Percentiles rank a stretch among this genome's conserved stretches.
These are phyloP conservation scores for Eucalyptus cloeziana DNA, from an alignment of 345 rosid species.

Conservation along the genomic window DNA sequence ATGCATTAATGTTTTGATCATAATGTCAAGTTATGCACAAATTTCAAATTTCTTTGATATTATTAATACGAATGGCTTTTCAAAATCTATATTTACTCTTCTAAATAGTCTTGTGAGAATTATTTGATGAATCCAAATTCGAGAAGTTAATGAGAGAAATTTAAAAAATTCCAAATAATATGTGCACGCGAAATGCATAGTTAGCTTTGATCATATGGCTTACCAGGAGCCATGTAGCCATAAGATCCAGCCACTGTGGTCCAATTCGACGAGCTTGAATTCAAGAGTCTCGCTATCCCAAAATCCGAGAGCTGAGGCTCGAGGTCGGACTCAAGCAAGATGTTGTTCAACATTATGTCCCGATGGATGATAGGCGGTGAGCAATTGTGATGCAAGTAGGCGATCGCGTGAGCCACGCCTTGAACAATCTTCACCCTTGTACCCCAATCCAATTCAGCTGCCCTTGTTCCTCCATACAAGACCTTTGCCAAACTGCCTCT, in stretches of 20 bases:
- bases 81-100: too few species aligned
- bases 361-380: conserved; percentile 46
- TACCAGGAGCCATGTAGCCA: conserved; percentile 83
- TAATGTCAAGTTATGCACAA: too few species aligned
- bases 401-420: conserved; percentile 47
- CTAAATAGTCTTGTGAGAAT: not conserved
- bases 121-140: not conserved
- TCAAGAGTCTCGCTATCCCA: conserved; percentile 52
- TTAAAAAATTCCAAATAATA: not conserved
- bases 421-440: not conserved
- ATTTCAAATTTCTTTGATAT: too few species aligned
- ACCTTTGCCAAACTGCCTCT: conserved; percentile 40
- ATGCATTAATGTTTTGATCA: too few species aligned
- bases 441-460: conserved; percentile 22
- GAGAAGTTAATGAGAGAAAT: not conserved
- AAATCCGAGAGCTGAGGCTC: conserved; percentile 55
- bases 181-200: not conserved
- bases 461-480: conserved; percentile 19
- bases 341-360: conserved; percentile 41
- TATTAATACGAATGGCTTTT: too few species aligned
- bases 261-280: conserved; percentile 39
- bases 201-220: not conserved
- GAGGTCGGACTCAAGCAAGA: conserved; percentile 35
- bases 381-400: conserved; percentile 68
- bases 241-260: conserved; percentile 50